These are phyloP conservation scores for Boletus coccyginus DNA, from an alignment of 768 basidiomycete genomes.

Conservation along the genomic window DNA sequence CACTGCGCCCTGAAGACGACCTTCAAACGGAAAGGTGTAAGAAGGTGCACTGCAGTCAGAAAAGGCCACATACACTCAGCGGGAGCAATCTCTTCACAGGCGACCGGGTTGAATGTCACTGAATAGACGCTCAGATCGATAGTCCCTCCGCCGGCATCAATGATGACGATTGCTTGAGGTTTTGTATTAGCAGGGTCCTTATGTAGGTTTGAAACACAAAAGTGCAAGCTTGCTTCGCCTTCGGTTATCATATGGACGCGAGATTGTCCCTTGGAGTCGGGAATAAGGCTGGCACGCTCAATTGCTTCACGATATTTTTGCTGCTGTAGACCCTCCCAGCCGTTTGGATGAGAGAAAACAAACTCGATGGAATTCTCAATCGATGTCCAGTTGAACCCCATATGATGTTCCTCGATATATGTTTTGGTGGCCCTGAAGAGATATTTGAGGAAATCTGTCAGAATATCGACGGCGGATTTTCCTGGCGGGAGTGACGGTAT, in stretches of 20 bases:
- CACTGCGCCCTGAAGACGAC: constrained; percentile 44
- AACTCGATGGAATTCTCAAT: constrained; percentile 15
- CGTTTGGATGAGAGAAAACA: constrained; percentile 28
- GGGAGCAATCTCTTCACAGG: constrained; percentile 33
- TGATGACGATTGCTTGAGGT: constrained; percentile 35
- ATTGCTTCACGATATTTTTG: constrained; percentile 21
- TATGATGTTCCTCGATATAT: constrained; percentile 11
- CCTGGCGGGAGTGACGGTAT: neutral
- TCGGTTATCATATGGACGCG: constrained; percentile 23
- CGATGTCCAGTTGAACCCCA: constrained; percentile 8
- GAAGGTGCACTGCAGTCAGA: neutral
- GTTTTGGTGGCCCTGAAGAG: neutral
- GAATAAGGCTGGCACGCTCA: constrained; percentile 22
- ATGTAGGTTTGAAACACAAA: constrained; percentile 42
- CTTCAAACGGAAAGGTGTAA: constrained; percentile 18
- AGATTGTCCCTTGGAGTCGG: constrained; percentile 1
- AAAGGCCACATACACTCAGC: constrained; percentile 22
- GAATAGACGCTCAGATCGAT: constrained; percentile 37
- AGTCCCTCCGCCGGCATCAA: constrained; percentile 43
- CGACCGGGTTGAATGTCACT: constrained; percentile 15
- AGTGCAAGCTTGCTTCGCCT: constrained; percentile 24
- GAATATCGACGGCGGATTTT: constrained; percentile 16
- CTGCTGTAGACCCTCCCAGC: constrained; percentile 28
- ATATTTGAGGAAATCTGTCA: constrained; percentile 23
- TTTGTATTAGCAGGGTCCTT: constrained; percentile 11